Conservation (phyloP, 441 rosid species). For the Omphalea diandra region DNA sequence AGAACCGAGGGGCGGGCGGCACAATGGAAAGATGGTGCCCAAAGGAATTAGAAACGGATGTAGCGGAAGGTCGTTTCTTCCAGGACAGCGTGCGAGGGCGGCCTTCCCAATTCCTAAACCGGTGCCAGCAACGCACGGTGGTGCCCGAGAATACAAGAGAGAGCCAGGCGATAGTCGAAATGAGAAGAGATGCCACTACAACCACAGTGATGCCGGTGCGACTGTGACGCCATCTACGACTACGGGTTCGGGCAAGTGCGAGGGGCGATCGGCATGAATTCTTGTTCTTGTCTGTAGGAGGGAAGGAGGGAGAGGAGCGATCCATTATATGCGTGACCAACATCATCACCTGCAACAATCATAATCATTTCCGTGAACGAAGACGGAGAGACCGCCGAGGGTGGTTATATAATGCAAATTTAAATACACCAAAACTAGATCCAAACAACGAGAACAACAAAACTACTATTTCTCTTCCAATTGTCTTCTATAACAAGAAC, state of each 20-base stretch:
- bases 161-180: conserved; percentile 75
- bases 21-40: conserved; percentile 5
- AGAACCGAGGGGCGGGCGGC: conserved; percentile 23
- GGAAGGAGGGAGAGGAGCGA: conserved; percentile 10
- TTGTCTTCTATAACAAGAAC: background rate
- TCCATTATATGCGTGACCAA: conserved; percentile 15
- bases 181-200: conserved; percentile 52
- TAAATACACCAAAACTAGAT: background rate
- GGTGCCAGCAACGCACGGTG: conserved; percentile 51
- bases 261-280: conserved; percentile 33
- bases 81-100: conserved; percentile 26
- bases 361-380: conserved; percentile 14
- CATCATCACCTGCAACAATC: background rate
- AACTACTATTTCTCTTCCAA: background rate
- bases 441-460: conserved; percentile 8
- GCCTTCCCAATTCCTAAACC: conserved; percentile 56
- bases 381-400: background rate
- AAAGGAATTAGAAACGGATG: background rate
- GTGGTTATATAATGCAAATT: background rate
- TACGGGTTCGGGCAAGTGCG: conserved; percentile 32
- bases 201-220: conserved; percentile 51
- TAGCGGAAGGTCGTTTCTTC: conserved; percentile 18
- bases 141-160: conserved; percentile 74
- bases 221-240: conserved; percentile 54
- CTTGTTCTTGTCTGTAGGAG: conserved; percentile 22